Conservation (phyloP, 345 rosid species). For the Conringia planisiliqua region DNA sequence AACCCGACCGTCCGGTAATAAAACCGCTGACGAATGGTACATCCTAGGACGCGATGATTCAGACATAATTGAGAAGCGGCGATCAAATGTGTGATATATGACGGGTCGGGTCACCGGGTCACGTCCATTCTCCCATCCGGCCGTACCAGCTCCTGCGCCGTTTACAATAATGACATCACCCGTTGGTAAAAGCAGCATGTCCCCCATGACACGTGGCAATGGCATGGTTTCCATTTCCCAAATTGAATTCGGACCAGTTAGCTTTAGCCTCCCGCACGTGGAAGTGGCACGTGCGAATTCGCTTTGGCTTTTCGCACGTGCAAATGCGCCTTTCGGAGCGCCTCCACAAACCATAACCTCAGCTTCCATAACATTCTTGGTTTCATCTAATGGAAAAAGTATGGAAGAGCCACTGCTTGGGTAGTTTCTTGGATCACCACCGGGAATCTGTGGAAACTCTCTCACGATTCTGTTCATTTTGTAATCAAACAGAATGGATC, state of each 20-base stretch:
- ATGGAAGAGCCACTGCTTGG: slow-evolving; percentile 89
- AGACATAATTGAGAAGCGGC: slow-evolving; percentile 53
- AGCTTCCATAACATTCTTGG: slow-evolving; percentile 19
- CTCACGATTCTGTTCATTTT: slow-evolving; percentile 42
- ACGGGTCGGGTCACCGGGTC: slow-evolving; percentile 52
- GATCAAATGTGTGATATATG: slow-evolving; percentile 41
- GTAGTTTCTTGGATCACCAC: slow-evolving; percentile 65
- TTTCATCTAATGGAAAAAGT: slow-evolving; percentile 66
- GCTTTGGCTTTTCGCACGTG: slow-evolving; percentile 16
- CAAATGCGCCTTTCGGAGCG: slow-evolving; percentile 47
- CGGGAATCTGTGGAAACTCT: slow-evolving; percentile 57
- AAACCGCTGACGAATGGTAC: slow-evolving; percentile 74
- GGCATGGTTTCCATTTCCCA: slow-evolving; percentile 89
- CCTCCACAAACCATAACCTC: slow-evolving; percentile 88
- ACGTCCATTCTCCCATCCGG: slow-evolving; percentile 64
- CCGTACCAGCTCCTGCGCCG: slow-evolving; percentile 63
- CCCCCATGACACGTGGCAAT: slow-evolving; percentile 72
- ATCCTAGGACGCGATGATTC: slow-evolving; percentile 50
- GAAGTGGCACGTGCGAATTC: slow-evolving; percentile 42
- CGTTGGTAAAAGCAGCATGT: slow-evolving; percentile 72
- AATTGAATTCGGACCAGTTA: slow-evolving; percentile 36
- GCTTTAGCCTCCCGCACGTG: slow-evolving; percentile 70
- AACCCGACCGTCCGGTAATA: slow-evolving; percentile 63
- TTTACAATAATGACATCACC: slow-evolving; percentile 68
- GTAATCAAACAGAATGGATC: slow-evolving; percentile 64